Base-by-base conservation (phyloP, 306 rosid species). In the Vigna mungo region DNA sequence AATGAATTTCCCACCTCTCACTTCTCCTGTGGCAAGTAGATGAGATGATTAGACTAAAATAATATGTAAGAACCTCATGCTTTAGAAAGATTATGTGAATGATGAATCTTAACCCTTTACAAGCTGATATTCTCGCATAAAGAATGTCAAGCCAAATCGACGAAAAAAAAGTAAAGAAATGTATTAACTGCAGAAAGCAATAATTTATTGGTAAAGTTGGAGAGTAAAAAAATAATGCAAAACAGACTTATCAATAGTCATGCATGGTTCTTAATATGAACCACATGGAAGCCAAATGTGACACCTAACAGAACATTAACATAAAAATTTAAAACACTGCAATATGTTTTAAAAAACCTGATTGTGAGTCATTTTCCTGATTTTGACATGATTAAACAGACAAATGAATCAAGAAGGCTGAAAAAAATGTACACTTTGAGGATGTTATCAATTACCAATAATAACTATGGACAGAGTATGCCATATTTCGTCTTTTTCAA, bases 141-240 rank as follows among this genome's bases (percentile, higher is more conserved):
- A 7, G 44, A 52, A 3, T 51, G n/a, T 2, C 30, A 30, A 70
- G 16, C 15, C 1, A 8, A 20, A 68, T 23, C 7, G 56, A 5
- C 46, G 23, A 21, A 47, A 16, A 25, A 3, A 43, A 43, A 39
- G 44, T 3, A 36, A 32, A 48, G 41, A 25, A 11, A 5, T 32
- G 36, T 32, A 43, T 41, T 41, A 41, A 10, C 52, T 18, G 20
- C 11, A 0, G 9, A 65, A 43, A 56, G 21, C 46, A 73, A 47
- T 74, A 47, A 80, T 65, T 46, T 21, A 58, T 34, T 58, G 76
- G 39, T 6, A 71, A 74, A 67, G 39, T 32, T 41, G 34, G 74
- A 15, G 55, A 23, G 20, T 48, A 32, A 15, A 46, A 18, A 4
- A 52, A 68, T 3, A 56, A 21, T 34, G 23, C 9, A 39, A 69